Evolutionary conservation across 768 basidiomycete species (phyloP), one percentile per base, ranked within the genome.

Genomic region (Pleurotus tuoliensis): DNA sequence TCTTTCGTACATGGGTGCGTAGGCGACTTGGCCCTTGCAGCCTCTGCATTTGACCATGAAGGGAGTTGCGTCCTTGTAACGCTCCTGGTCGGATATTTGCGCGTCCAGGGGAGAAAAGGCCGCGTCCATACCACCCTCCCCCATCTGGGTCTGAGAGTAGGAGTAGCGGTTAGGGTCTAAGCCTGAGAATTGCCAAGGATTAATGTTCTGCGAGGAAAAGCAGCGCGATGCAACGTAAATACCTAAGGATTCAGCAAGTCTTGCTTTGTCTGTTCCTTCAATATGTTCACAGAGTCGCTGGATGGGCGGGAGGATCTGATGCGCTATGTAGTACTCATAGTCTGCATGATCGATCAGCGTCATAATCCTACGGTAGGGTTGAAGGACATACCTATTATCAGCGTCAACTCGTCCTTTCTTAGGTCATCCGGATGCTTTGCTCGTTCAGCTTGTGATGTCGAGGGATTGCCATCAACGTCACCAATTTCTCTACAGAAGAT

Each of bases 241-340:
- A 93, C 94, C 96, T 5, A 99, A 83, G 68, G 94, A 98, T 73
- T 98, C 96, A 0, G 97, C 97, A 18, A 99, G 74, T 37, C 95
- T 82, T 5, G 94, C 77, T 24, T 92, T 82, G 63, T 98, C 96
- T 0, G 95, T 98, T 5, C 95, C 96, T 63, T 97, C 93, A 45
- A 99, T 98, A 1, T 92, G 88, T 43, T 97, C 97, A 67, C 97
- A 99, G 48, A 99, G 73, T 61, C 97, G 87, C 66, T 97, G 92
- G 56, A 98, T 87, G 0, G 97, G 95, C 3, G 97, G 97, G 3
- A 99, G 74, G 30, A 99, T 83, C 72, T 99, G 97, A 24, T 92
- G 83, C 3, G 89, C 83, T 7, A 99, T 77, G 69, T 98, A 99
- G 69, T 90, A 83, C 60, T 97, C 92, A 67, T 87, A 93, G 70